phyloP scores from a whole-genome alignment of 78 protist genomes.

The Diacronema lutheri region DNA sequence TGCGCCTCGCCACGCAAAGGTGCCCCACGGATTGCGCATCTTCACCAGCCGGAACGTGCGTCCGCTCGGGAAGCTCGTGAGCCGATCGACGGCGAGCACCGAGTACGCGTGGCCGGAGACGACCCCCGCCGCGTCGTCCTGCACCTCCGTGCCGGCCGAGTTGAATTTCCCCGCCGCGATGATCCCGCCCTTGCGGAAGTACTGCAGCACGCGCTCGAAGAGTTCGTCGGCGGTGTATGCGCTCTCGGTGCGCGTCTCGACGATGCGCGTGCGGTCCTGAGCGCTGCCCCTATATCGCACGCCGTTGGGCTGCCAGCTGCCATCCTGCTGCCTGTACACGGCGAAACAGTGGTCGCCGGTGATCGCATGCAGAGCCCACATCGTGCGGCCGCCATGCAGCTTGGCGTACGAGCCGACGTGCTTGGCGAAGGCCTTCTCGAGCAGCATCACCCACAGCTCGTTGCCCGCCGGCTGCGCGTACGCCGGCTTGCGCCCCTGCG shows the following conservation, averaged over 20 bases:
- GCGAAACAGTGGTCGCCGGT: slow-evolving; percentile 3
- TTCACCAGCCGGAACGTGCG: neutral
- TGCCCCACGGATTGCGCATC: slow-evolving; percentile 23
- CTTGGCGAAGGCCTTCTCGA: slow-evolving; percentile 74
- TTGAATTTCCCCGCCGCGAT: neutral
- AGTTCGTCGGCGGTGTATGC: neutral
- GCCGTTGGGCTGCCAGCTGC: neutral
- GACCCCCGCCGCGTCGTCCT: neutral
- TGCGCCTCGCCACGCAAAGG: neutral
- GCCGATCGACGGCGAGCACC: neutral
- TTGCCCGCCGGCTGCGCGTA: neutral
- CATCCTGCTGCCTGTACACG: neutral
- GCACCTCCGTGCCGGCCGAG: neutral
- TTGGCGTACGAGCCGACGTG: slow-evolving; percentile 38
- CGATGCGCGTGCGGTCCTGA: no score
- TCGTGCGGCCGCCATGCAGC: neutral
- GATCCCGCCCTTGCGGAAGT: neutral
- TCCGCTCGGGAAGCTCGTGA: no score
- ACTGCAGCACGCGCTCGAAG: neutral
- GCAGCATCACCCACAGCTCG: slow-evolving; percentile 46
- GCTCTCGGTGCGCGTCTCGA: neutral
- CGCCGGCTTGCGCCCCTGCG: neutral
- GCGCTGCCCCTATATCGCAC: neutral
- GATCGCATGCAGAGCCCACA: slow-evolving; percentile 15
- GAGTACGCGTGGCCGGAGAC: slow-evolving; percentile 21